phyloP scores from a whole-genome alignment of 2,329 filamentous ascomycete species.

The Coniochaeta ligniaria region DNA sequence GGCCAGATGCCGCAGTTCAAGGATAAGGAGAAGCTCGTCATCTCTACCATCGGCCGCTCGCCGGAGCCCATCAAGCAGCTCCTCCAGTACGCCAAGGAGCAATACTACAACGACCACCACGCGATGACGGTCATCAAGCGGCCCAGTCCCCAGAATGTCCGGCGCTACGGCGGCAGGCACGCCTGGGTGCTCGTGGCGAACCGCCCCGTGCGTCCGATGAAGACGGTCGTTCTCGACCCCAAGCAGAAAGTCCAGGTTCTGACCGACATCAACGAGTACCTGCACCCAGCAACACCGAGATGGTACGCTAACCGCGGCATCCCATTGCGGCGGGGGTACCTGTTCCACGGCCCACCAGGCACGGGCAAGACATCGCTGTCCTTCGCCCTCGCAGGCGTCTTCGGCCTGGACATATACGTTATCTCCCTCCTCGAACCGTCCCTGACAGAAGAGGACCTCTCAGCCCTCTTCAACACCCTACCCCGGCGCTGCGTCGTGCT shows the following conservation, averaged over 20 bases:
- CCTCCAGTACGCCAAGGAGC: slow-evolving; percentile 43
- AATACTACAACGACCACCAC: slow-evolving; percentile 44
- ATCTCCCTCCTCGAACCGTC: slow-evolving; percentile 52
- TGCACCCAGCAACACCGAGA: slow-evolving; percentile 59
- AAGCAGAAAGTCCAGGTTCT: slow-evolving; percentile 60
- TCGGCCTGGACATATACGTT: slow-evolving; percentile 60
- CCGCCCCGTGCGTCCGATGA: slow-evolving; percentile 62
- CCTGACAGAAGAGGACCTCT: slow-evolving; percentile 55
- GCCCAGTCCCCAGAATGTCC: slow-evolving; percentile 36
- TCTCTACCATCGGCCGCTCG: slow-evolving; percentile 48
- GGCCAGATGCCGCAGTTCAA: slow-evolving; percentile 31
- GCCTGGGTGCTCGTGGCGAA: slow-evolving; percentile 52
- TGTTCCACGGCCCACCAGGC: slow-evolving; percentile 70
- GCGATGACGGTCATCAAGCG: slow-evolving; percentile 53
- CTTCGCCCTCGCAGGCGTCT: slow-evolving; percentile 58
- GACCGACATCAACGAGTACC: slow-evolving; percentile 69
- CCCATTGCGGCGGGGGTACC: slow-evolving; percentile 67
- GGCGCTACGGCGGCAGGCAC: slow-evolving; percentile 33
- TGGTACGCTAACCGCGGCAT: slow-evolving; percentile 75
- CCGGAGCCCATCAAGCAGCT: slow-evolving; percentile 49
- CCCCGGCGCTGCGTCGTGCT: slow-evolving; percentile 59
- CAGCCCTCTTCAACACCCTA: slow-evolving; percentile 50
- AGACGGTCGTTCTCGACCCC: slow-evolving; percentile 66
- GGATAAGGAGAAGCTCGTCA: slow-evolving; percentile 43
- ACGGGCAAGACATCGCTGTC: slow-evolving; percentile 67